Evolutionary conservation across 805 yeast genomes (phyloP).

Genomic region (Hanseniaspora clermontiae): DNA sequence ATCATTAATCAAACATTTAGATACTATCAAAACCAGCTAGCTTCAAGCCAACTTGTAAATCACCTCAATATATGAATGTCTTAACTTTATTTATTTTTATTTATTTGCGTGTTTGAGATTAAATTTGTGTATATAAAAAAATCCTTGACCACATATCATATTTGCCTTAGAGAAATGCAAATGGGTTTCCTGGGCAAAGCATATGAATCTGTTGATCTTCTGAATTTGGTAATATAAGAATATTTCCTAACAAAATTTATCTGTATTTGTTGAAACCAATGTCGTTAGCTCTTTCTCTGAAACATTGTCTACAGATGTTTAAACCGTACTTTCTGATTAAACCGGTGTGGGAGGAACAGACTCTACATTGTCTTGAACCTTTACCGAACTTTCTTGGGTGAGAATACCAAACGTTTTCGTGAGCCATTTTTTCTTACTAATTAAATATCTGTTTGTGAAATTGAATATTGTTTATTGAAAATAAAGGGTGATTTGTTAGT

Average conservation of each 20-base stretch:
- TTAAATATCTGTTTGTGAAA: background rate
- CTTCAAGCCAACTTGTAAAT: too few relatives aligned
- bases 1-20: too few relatives aligned
- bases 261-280: constrained; percentile 99
- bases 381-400: constrained; percentile 99
- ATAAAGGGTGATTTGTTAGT: background rate
- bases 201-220: too few relatives aligned
- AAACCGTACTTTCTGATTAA: constrained; percentile 99
- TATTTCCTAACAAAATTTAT: constrained; percentile 35
- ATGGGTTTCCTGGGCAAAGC: background rate
- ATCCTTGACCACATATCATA: background rate
- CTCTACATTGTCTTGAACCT: constrained; percentile 99
- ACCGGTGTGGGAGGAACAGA: constrained; percentile 97
- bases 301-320: constrained; percentile 99
- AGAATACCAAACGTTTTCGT: constrained; percentile 99
- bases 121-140: background rate
- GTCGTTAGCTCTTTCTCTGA: constrained; percentile 99
- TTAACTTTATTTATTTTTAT: background rate
- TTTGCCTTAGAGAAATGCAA: background rate
- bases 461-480: background rate
- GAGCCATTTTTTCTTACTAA: constrained; percentile 63
- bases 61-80: too few relatives aligned
- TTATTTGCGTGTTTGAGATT: background rate
- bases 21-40: too few relatives aligned
- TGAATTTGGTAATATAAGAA: background rate